phyloP scores from a whole-genome alignment of 495 filamentous ascomycete species.

The Hyaloscypha finlandica region DNA sequence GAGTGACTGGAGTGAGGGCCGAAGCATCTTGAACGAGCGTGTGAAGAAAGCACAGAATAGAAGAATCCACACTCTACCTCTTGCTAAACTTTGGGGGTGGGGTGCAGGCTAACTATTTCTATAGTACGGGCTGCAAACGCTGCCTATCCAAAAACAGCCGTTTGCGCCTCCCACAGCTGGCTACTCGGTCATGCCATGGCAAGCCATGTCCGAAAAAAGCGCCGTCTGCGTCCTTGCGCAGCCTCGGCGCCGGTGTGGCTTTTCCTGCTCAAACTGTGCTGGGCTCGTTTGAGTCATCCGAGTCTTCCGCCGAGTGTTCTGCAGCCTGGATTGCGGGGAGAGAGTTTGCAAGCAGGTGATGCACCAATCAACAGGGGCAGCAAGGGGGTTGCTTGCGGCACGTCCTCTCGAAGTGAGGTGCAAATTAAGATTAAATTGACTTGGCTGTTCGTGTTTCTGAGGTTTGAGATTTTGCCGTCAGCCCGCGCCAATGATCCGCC shows the following conservation, averaged over 20 bases:
- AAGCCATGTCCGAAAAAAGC: neutral
- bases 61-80: neutral
- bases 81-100: neutral
- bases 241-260: neutral
- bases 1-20: constrained; percentile 8
- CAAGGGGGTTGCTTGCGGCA: too few relatives aligned
- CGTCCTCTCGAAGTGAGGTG: too few relatives aligned
- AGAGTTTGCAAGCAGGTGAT: neutral
- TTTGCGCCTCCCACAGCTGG: neutral
- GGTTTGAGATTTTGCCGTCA: too few relatives aligned
- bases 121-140: neutral
- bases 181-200: neutral
- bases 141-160: neutral
- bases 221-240: neutral
- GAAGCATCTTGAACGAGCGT: constrained; percentile 8
- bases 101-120: neutral
- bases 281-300: neutral
- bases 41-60: constrained; percentile 4
- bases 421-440: too few relatives aligned
- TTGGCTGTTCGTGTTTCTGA: too few relatives aligned
- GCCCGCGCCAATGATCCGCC: too few relatives aligned
- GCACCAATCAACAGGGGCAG: neutral
- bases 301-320: neutral
- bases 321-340: neutral
- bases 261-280: neutral